Base-by-base conservation (phyloP, 805 yeast genomes). In the Kazachstania martiniae region DNA sequence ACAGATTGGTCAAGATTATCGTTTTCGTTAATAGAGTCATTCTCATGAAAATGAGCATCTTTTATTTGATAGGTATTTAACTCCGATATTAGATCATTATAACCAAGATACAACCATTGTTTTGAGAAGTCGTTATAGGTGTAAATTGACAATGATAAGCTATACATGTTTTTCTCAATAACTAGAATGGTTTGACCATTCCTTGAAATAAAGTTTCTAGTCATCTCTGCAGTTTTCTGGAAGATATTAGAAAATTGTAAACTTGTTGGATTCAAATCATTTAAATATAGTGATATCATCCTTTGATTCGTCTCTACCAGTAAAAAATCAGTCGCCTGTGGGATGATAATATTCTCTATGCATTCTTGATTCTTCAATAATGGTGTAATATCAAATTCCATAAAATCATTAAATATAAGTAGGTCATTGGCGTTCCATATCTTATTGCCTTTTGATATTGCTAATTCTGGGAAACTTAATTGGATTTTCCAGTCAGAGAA, bases 51-150 rank as follows among this genome's bases (percentile, higher is more conserved):
- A 34, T 28, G 13, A 35, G 32, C 24, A 42, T 41, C 25, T 35
- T 40, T 18, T 14, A 25, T 28, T 42, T 32, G 27, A 37, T 40
- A 12, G 6, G 35, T 36, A 40, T 21, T 42, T 39, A 22, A 44
- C 41, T 10, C 43, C 32, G 26, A 44, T 30, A 33, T 33, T 36
- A 12, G 29, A 21, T 44, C 49, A 22, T 38, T 26, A 27, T 39
- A 41, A 15, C 46, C 46, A 13, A 40, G 28, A 5, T 37, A 35
- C 14, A 35, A 13, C 49, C 49, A 44, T 21, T 37, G 35, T 14
- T 17, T 16, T 27, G 27, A 8, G 12, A 13, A 18, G 8, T 12
- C 15, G 8, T 19, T 7, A 17, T 12, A 29, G 13, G n/a, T 12
- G 25, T 19, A 29, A 3, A 35, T 18, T 2, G 35, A 19, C 8